A percentile compares a stretch with the other conserved stretches of the same genome.
phyloP scores from a whole-genome alignment of 1,284 basidiomycete species.

The Pulveroboletus sp. region DNA sequence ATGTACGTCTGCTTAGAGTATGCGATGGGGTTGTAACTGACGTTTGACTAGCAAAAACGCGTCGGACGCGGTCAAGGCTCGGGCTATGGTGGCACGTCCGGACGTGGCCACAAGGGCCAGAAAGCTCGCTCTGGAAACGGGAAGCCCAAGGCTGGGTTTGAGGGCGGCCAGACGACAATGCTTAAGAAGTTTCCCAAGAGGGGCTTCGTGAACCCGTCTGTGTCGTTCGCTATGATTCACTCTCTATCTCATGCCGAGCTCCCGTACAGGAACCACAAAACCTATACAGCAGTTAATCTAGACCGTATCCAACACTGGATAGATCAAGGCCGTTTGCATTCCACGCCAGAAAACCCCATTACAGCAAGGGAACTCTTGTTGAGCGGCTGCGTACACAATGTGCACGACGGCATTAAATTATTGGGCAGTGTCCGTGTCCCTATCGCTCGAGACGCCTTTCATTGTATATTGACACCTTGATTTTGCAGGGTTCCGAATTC shows the following conservation, averaged over 20 bases:
- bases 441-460: neutral
- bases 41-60: slow-evolving; percentile 73
- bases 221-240: slow-evolving; percentile 15
- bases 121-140: slow-evolving; percentile 90
- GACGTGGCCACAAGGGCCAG: slow-evolving; percentile 94
- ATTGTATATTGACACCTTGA: slow-evolving; percentile 3
- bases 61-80: slow-evolving; percentile 92
- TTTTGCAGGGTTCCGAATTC: slow-evolving; percentile 56
- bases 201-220: slow-evolving; percentile 91
- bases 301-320: slow-evolving; percentile 91
- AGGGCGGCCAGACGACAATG: slow-evolving; percentile 95
- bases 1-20: slow-evolving; percentile 36
- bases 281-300: slow-evolving; percentile 83
- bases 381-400: slow-evolving; percentile 86
- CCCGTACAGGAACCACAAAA: slow-evolving; percentile 57
- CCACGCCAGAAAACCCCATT: slow-evolving; percentile 78
- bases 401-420: slow-evolving; percentile 89
- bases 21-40: neutral
- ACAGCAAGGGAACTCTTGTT: slow-evolving; percentile 83
- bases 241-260: slow-evolving; percentile 2
- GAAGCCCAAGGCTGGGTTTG: slow-evolving; percentile 78
- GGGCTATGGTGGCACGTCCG: slow-evolving; percentile 87
- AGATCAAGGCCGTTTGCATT: slow-evolving; percentile 78
- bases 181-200: slow-evolving; percentile 91
- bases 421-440: slow-evolving; percentile 67